These are phyloP conservation scores for Kockiozyma suomiensis DNA, from an alignment of 805 yeast species.

Conservation along the genomic window DNA sequence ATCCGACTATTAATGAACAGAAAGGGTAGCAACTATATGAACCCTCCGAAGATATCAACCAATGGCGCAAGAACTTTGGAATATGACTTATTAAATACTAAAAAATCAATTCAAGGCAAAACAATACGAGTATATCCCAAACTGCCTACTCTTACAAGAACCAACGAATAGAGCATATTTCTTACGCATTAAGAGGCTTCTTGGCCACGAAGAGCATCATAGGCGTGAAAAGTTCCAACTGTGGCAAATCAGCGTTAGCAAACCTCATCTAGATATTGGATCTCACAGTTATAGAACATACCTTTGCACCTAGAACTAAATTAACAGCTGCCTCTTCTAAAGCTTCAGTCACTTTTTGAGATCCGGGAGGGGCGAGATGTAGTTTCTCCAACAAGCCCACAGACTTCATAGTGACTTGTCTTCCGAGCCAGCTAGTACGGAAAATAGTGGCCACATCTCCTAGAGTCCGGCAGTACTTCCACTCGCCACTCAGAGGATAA, in stretches of 20 bases:
- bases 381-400: slow-evolving; percentile 81
- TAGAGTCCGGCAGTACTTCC: slow-evolving; percentile 79
- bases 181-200: slow-evolving; percentile 57
- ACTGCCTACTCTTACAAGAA: neutral
- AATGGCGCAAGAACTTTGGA: too few species aligned
- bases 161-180: neutral
- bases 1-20: neutral
- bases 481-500: slow-evolving; percentile 93
- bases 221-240: slow-evolving; percentile 84
- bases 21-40: too few species aligned
- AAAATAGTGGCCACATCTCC: slow-evolving; percentile 79
- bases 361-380: slow-evolving; percentile 92
- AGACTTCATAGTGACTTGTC: slow-evolving; percentile 77
- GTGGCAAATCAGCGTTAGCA: too few species aligned
- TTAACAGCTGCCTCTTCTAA: slow-evolving; percentile 96
- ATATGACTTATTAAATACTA: too few species aligned
- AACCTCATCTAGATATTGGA: too few species aligned
- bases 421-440: slow-evolving; percentile 87
- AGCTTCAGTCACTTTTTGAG: slow-evolving; percentile 84
- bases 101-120: neutral
- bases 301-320: slow-evolving; percentile 88
- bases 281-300: too few species aligned
- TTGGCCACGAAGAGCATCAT: slow-evolving; percentile 92
- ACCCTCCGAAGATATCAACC: neutral
- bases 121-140: neutral